Conservation (phyloP, 1,284 basidiomycete species). For the Pulchroboletus neoregius region DNA sequence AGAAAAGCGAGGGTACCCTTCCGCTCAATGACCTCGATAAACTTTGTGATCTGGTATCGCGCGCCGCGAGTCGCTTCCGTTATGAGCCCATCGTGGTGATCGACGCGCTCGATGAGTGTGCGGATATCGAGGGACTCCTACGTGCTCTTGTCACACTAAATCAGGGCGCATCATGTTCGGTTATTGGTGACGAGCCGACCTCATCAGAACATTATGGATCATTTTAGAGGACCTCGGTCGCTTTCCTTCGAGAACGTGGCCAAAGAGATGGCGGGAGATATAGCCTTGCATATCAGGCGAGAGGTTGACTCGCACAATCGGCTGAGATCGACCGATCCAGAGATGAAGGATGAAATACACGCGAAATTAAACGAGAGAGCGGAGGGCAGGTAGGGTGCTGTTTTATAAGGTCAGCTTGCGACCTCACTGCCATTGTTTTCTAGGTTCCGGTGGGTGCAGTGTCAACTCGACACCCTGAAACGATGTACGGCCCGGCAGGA, state of each 20-base stretch:
- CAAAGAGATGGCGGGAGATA: not conserved
- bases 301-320: not conserved
- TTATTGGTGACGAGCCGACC: constrained; percentile 6
- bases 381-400: not conserved
- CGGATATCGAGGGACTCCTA: constrained; percentile 1
- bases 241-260: not conserved
- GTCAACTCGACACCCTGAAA: constrained; percentile 6
- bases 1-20: not conserved
- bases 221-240: not conserved
- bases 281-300: not conserved
- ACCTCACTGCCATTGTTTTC: not conserved
- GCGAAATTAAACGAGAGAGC: not conserved
- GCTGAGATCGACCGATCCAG: not conserved
- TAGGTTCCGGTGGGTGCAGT: constrained; percentile 9
- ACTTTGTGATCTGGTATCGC: not conserved
- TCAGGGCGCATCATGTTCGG: not conserved
- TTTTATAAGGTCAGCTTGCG: not conserved
- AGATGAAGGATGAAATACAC: not conserved
- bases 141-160: not conserved
- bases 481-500: not conserved
- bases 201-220: not conserved
- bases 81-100: constrained; percentile 2
- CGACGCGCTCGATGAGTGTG: constrained; percentile 5
- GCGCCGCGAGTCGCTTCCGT: not conserved
- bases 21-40: not conserved